Conservation (phyloP, 257 asterid species). For the Henckelia pumila region DNA sequence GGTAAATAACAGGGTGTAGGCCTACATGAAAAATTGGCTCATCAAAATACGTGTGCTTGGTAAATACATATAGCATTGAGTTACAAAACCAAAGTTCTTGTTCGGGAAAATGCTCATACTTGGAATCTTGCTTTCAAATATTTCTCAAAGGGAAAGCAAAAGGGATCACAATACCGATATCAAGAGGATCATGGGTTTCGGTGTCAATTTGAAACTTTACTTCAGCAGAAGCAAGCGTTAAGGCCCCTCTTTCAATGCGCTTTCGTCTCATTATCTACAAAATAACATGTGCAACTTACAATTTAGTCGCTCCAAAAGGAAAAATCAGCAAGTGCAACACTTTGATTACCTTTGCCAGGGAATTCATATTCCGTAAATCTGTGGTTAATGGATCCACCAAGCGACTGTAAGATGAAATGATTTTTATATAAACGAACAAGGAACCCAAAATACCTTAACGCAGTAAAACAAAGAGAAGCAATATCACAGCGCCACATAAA, state of each 20-base stretch:
- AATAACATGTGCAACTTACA: conserved; percentile 21
- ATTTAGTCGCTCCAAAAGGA: conserved; percentile 3
- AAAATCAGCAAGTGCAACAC: not conserved
- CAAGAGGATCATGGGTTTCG: conserved; percentile 99
- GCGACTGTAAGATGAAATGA: conserved; percentile 56
- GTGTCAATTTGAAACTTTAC: conserved; percentile 97
- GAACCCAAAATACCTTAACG: conserved; percentile 9
- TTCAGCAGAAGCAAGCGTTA: conserved; percentile 99
- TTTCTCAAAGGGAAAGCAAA: conserved; percentile 5
- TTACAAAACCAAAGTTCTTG: conserved; percentile 2
- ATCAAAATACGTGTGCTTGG: conserved; percentile 5
- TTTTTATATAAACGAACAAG: conserved; percentile 11
- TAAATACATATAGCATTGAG: conserved; percentile 5
- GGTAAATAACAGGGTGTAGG: conserved; percentile 7
- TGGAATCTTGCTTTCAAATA: conserved; percentile 7
- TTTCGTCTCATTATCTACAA: conserved; percentile 93
- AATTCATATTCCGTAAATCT: conserved; percentile 87
- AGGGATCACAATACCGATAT: conserved; percentile 62
- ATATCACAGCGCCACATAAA: conserved; percentile 1
- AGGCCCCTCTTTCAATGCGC: conserved; percentile 95
- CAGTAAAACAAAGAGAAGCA: conserved; percentile 7
- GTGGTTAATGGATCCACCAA: conserved; percentile 84
- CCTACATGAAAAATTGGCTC: conserved; percentile 8
- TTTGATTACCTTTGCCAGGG: conserved; percentile 77
- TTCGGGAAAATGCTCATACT: conserved; percentile 13